Evolutionary conservation across 163 green algal genomes (phyloP).

Genomic region (Prototheca wickerhamii): DNA sequence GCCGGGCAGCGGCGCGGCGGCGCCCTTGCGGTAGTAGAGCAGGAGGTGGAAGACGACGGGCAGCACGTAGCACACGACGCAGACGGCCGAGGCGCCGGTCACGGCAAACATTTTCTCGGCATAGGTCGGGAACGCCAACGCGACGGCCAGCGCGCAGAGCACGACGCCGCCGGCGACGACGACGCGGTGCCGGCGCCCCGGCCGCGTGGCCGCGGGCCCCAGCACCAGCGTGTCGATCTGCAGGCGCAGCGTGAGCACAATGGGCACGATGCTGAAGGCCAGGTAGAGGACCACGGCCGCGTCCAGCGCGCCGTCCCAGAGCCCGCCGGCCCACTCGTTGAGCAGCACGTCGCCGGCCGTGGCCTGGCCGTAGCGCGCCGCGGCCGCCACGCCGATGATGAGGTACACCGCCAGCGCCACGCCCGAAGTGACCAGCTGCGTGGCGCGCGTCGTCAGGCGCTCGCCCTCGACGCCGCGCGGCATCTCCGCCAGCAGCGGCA

Average conservation of each 20-base stretch:
- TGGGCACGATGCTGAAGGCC: conserved; percentile 29
- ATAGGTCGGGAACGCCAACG: conserved; percentile 40
- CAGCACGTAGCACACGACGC: conserved; percentile 38
- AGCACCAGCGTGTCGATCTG: conserved; percentile 12
- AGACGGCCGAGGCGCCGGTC: conserved; percentile 53
- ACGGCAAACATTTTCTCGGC: conserved; percentile 53
- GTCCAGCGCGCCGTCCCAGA: conserved; percentile 29
- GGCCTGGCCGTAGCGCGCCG: conserved; percentile 31
- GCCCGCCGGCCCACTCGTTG: conserved; percentile 36
- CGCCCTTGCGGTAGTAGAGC: conserved; percentile 17
- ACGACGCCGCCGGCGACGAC: conserved; percentile 38
- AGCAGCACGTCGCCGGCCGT: conserved; percentile 40
- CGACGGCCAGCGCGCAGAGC: conserved; percentile 28
- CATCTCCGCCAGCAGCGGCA: conserved; percentile 51
- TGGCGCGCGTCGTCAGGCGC: conserved; percentile 20
- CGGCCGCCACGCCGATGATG: conserved; percentile 36
- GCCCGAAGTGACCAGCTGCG: conserved; percentile 29
- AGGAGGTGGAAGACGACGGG: conserved; percentile 38
- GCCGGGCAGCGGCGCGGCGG: neutral
- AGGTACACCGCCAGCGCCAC: conserved; percentile 26
- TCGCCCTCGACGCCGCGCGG: conserved; percentile 24
- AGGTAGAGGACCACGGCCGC: conserved; percentile 35
- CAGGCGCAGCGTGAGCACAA: conserved; percentile 24
- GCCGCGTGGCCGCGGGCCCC: neutral
- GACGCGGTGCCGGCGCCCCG: conserved; percentile 1